Conservation (phyloP, 768 basidiomycete species). For the Psilocybe azurescens region DNA sequence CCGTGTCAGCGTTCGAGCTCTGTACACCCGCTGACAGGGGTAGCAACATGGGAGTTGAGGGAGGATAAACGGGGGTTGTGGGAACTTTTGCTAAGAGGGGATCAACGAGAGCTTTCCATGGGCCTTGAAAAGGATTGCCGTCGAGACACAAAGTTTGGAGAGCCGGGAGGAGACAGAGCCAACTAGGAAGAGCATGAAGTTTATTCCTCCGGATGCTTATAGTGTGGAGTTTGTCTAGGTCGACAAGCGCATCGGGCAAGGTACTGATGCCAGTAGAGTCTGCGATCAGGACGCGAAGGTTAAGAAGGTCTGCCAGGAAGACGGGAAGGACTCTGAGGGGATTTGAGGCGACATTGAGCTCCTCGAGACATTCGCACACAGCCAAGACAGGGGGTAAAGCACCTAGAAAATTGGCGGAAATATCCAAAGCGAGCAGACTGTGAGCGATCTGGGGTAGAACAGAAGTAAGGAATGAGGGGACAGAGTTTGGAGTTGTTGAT, state of each 20-base stretch:
- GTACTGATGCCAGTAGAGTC: slow-evolving; percentile 85
- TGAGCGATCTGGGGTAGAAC: slow-evolving; percentile 74
- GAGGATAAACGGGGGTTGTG: slow-evolving; percentile 63
- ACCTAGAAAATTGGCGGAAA: slow-evolving; percentile 86
- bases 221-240: slow-evolving; percentile 84
- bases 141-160: slow-evolving; percentile 93
- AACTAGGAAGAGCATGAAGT: slow-evolving; percentile 88
- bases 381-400: slow-evolving; percentile 85
- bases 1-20: slow-evolving; percentile 42
- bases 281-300: slow-evolving; percentile 89
- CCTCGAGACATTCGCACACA: slow-evolving; percentile 84
- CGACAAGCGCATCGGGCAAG: slow-evolving; percentile 74
- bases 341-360: slow-evolving; percentile 93
- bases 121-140: slow-evolving; percentile 93
- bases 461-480: slow-evolving; percentile 75
- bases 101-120: slow-evolving; percentile 89
- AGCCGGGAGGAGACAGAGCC: slow-evolving; percentile 87
- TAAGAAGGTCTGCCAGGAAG: slow-evolving; percentile 78
- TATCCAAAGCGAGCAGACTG: slow-evolving; percentile 90
- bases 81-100: slow-evolving; percentile 75
- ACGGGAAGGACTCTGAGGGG: slow-evolving; percentile 90
- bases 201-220: slow-evolving; percentile 90
- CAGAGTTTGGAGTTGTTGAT: slow-evolving; percentile 74
- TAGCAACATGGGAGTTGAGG: slow-evolving; percentile 66
- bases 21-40: slow-evolving; percentile 54